Percentiles rank a stretch among this genome's conserved stretches.
Conservation (phyloP, 2,329 filamentous ascomycete genomes). For the Penicillium polonicum region DNA sequence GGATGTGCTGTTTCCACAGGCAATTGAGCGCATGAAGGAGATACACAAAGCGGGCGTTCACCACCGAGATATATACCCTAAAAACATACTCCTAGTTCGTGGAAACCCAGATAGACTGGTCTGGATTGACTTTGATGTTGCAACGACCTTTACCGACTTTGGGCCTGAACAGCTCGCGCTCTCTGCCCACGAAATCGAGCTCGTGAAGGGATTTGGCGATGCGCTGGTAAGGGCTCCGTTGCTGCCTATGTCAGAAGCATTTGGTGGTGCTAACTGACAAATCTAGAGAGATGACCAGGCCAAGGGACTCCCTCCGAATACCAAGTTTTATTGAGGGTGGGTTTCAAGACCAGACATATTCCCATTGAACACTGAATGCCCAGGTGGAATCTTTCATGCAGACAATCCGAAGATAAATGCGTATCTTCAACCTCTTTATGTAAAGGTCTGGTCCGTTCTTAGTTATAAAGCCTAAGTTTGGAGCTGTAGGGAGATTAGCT, state of each 20-base stretch:
- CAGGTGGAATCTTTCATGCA: too few species aligned
- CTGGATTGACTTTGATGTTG: conserved; percentile 29
- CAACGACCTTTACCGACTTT: conserved; percentile 19
- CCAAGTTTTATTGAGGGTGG: conserved; percentile 18
- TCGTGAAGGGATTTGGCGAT: conserved; percentile 17
- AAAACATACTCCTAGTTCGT: conserved; percentile 20
- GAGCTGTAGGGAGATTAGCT: too few species aligned
- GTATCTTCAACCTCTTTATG: too few species aligned
- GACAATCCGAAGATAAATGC: too few species aligned
- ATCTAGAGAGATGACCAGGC: conserved; percentile 21
- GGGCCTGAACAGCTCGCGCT: conserved; percentile 3
- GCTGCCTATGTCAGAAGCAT: background rate
- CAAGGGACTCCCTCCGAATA: conserved; percentile 22
- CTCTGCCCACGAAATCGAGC: conserved; percentile 17
- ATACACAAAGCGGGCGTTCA: conserved; percentile 20
- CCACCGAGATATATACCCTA: conserved; percentile 22
- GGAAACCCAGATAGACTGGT: conserved; percentile 18
- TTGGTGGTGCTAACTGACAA: conserved; percentile 5
- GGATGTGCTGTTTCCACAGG: conserved; percentile 12
- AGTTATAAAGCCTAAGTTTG: too few species aligned
- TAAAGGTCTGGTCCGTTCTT: too few species aligned
- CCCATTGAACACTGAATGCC: too few species aligned
- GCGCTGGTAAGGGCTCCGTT: conserved; percentile 6
- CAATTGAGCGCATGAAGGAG: conserved; percentile 21
- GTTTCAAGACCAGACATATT: fast-evolving